phyloP scores from a whole-genome alignment of 495 filamentous ascomycete species.

The Aspergillus biplanus region DNA sequence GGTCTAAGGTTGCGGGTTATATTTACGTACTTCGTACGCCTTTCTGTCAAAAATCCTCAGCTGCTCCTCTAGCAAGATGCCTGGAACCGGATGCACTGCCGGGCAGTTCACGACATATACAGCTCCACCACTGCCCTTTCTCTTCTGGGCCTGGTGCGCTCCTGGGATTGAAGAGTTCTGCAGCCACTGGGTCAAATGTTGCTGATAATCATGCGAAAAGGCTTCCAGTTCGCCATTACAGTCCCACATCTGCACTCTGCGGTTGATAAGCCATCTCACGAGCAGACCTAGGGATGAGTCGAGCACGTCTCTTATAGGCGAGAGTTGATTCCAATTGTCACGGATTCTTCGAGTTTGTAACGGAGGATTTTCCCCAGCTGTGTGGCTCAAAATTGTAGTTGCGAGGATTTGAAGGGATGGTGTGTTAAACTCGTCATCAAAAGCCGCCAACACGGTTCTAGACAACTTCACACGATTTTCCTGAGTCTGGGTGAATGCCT shows the following conservation, averaged over 20 bases:
- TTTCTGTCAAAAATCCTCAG: conserved; percentile 24
- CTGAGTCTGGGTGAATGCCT: conserved; percentile 23
- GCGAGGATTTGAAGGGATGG: conserved; percentile 29
- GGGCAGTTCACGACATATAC: conserved; percentile 34
- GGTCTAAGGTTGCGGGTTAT: neutral
- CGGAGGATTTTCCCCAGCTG: conserved; percentile 21
- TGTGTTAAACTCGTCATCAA: conserved; percentile 27
- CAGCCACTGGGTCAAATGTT: conserved; percentile 32
- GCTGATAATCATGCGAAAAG: conserved; percentile 32
- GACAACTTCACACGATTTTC: conserved; percentile 27
- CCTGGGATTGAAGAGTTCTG: conserved; percentile 25
- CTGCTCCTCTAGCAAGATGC: conserved; percentile 27
- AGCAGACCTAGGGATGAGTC: conserved; percentile 24
- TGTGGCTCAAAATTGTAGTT: conserved; percentile 25
- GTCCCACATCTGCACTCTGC: conserved; percentile 35
- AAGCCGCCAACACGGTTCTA: conserved; percentile 29
- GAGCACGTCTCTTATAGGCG: conserved; percentile 19
- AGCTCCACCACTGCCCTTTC: conserved; percentile 14
- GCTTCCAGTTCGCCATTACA: conserved; percentile 35
- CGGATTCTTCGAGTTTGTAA: conserved; percentile 29
- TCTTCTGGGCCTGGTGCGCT: neutral
- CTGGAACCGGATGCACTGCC: conserved; percentile 29
- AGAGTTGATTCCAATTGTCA: conserved; percentile 26
- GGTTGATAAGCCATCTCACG: conserved; percentile 34
- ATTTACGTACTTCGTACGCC: conserved; percentile 28